phyloP scores from a whole-genome alignment of 2,329 filamentous ascomycete species.

The Pyrenophora teres region DNA sequence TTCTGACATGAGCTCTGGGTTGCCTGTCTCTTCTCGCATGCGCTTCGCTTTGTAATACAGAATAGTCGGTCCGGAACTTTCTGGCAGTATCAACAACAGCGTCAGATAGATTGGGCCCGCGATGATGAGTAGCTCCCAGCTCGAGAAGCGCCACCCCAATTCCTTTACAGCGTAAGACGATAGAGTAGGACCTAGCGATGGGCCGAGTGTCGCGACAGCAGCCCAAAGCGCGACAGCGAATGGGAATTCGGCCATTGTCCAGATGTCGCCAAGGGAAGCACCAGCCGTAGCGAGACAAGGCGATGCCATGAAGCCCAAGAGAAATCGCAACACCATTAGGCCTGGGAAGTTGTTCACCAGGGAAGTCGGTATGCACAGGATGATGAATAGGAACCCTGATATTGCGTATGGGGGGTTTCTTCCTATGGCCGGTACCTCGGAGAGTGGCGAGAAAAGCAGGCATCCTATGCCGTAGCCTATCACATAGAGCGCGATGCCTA shows the following conservation, averaged over 20 bases:
- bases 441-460: conserved; percentile 67
- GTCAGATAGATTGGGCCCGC: conserved; percentile 71
- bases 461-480: conserved; percentile 65
- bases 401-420: conserved; percentile 70
- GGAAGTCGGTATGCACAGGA: conserved; percentile 67
- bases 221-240: conserved; percentile 51
- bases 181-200: conserved; percentile 65
- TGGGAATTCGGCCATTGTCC: conserved; percentile 47
- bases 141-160: conserved; percentile 77
- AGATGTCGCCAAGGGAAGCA: conserved; percentile 44
- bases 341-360: conserved; percentile 65
- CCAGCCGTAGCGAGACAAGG: conserved; percentile 45
- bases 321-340: conserved; percentile 59
- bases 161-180: conserved; percentile 75
- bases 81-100: conserved; percentile 80
- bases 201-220: conserved; percentile 57
- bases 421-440: conserved; percentile 68
- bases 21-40: conserved; percentile 69
- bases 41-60: conserved; percentile 67
- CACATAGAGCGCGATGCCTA: conserved; percentile 66
- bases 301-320: conserved; percentile 43
- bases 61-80: conserved; percentile 75
- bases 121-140: conserved; percentile 82
- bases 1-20: conserved; percentile 72
- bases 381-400: conserved; percentile 69